These are phyloP conservation scores for Aspergillus bridgeri DNA, from an alignment of 495 filamentous ascomycete species.

Conservation along the genomic window DNA sequence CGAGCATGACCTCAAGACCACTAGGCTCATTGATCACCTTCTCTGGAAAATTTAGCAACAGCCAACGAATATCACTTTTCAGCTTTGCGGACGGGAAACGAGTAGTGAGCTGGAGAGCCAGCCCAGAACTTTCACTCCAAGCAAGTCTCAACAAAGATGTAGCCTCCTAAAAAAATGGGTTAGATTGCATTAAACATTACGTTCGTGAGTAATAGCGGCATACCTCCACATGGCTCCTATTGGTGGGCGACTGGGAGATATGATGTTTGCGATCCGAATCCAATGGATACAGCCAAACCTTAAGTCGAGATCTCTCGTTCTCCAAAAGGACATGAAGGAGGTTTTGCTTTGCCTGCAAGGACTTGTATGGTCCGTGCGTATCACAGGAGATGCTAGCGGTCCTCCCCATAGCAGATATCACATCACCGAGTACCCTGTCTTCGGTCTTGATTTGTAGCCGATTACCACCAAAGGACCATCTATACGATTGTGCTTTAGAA, in stretches of 20 bases:
- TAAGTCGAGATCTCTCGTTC: conserved; percentile 78
- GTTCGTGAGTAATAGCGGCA: conserved; percentile 1
- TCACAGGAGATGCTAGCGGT: conserved; percentile 56
- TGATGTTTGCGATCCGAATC: conserved; percentile 62
- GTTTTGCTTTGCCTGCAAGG: conserved; percentile 73
- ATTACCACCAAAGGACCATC: conserved; percentile 96
- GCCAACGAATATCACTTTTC: conserved; percentile 67
- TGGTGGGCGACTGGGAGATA: conserved; percentile 35
- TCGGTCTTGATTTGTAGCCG: conserved; percentile 90
- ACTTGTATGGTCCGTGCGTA: conserved; percentile 52
- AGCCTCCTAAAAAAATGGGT: conserved; percentile 27
- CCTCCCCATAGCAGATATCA: conserved; percentile 57
- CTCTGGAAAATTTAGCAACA: conserved; percentile 77
- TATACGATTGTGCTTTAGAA: conserved; percentile 22
- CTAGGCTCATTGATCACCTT: conserved; percentile 75
- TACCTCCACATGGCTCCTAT: conserved; percentile 33
- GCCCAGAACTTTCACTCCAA: conserved; percentile 75
- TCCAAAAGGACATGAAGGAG: conserved; percentile 74
- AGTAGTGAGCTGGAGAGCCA: conserved; percentile 76
- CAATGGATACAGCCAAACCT: conserved; percentile 86
- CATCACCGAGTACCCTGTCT: conserved; percentile 74
- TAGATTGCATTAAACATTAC: conserved; percentile 1
- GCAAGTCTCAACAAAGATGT: conserved; percentile 68
- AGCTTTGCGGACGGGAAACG: conserved; percentile 76
- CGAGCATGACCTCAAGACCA: conserved; percentile 77